Base-by-base conservation (phyloP, 345 rosid genomes). In the Gossypium australe region DNA sequence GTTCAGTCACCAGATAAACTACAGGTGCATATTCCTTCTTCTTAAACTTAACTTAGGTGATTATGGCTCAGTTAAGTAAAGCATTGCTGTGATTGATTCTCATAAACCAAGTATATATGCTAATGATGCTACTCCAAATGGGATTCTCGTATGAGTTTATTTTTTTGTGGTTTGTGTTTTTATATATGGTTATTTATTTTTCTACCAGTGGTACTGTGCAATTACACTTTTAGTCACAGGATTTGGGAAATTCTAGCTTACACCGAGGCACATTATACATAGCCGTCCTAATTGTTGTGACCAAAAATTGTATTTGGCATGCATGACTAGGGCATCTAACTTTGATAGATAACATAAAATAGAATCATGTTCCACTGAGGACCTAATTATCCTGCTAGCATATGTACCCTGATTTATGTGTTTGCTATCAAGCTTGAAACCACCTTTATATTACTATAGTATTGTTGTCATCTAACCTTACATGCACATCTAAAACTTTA, bases 1-100 rank as follows among this genome's bases (percentile, higher is more conserved):
- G 97, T 95, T 80, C 97, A 93, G 57, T 95, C 99, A 41, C 98
- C 99, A 16, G 97, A 91, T 78, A 95, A 95, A 76, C 80, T 91
- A 80, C 97, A 89, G 99, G 99, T 93, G 60, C 27, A 24, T 44
- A 38, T 38, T 52, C 43, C 57, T 14, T 71, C 41, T 20, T 65
- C 45, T 71, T 56, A 14, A 14, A 75, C 52, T 70, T 34, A n/a
- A 34, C 34, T 67, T 43, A 5, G 27, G n/a, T 34, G 2, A 41
- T 43, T 18, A 1, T 20, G 17, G 63, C 17, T 43, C 18, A 56
- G 17, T 47, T 13, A 71, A 12, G 51, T 34, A 56, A 53, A 16
- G 8, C 51, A 17, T 71, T 34, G 48, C 64, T 56, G 34, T 66
- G 20, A 45, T 18, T 66, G 34, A 20, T 44, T 66, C 17, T 44